These are phyloP conservation scores for Hirschioporus abietinus DNA, from an alignment of 768 basidiomycete species.

Conservation along the genomic window DNA sequence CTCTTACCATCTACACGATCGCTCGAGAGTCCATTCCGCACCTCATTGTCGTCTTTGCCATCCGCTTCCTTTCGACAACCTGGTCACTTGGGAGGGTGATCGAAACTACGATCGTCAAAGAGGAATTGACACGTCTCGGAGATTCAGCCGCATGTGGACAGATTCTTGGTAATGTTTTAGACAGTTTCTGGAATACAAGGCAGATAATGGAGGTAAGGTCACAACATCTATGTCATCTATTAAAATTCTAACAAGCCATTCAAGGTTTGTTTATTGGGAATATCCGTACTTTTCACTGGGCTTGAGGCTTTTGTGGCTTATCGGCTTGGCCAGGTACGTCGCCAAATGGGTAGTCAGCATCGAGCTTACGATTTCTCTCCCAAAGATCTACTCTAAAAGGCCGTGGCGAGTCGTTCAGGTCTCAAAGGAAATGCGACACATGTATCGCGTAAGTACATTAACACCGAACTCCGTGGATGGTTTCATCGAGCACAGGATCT, in stretches of 20 bases:
- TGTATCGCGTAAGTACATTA: constrained; percentile 29
- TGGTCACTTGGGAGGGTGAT: constrained; percentile 1
- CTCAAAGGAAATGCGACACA: constrained; percentile 35
- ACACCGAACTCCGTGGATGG: neutral
- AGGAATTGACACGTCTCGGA: constrained; percentile 31
- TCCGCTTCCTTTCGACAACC: neutral
- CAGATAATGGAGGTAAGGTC: neutral
- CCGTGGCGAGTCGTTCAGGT: constrained; percentile 47
- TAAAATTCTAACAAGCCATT: neutral
- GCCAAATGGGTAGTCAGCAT: constrained; percentile 34
- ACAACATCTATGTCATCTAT: neutral
- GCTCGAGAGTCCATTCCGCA: constrained; percentile 45
- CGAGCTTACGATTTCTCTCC: constrained; percentile 36
- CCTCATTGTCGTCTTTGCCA: constrained; percentile 26
- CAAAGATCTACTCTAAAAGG: constrained; percentile 40
- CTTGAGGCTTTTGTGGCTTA: neutral
- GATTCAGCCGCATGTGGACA: constrained; percentile 24
- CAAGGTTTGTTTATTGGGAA: neutral
- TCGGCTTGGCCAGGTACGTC: constrained; percentile 43
- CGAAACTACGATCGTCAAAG: neutral
- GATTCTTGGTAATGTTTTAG: constrained; percentile 34
- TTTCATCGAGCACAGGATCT: neutral
- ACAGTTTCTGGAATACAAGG: constrained; percentile 14
- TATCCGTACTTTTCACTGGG: neutral
- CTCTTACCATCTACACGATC: constrained; percentile 41